Conservation (phyloP, 768 basidiomycete species). For the Clitopilus hobsonii region DNA sequence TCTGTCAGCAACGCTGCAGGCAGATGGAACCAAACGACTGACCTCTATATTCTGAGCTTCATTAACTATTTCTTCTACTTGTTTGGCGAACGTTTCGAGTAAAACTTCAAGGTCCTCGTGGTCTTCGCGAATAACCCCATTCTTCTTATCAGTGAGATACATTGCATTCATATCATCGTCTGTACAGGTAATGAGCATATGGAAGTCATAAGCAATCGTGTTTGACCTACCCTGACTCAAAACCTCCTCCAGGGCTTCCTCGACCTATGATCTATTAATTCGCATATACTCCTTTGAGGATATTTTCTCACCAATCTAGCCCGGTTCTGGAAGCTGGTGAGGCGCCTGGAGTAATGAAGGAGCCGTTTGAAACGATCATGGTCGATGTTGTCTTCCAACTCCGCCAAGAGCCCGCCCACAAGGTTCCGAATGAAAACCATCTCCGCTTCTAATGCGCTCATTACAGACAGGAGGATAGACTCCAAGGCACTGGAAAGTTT, state of each 20-base stretch:
- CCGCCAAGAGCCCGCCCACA: constrained; percentile 84
- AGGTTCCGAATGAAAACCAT: constrained; percentile 92
- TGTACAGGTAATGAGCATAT: constrained; percentile 22
- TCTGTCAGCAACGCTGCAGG: too few relatives aligned
- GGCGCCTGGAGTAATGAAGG: constrained; percentile 85
- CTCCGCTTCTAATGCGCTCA: constrained; percentile 92
- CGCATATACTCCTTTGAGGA: not conserved
- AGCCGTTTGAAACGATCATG: constrained; percentile 90
- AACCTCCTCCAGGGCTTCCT: constrained; percentile 88
- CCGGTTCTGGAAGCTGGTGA: constrained; percentile 87
- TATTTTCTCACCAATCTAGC: constrained; percentile 63
- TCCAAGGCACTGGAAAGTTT: constrained; percentile 73
- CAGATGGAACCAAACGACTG: constrained; percentile 19
- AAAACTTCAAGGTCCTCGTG: constrained; percentile 93
- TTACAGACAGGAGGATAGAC: constrained; percentile 85
- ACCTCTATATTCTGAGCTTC: constrained; percentile 88
- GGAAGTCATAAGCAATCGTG: not conserved
- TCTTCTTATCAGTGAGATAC: constrained; percentile 88
- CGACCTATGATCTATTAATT: constrained; percentile 47
- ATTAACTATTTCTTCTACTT: constrained; percentile 94
- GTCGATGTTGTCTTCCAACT: constrained; percentile 93
- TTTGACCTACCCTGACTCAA: constrained; percentile 68
- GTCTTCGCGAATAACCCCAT: constrained; percentile 60
- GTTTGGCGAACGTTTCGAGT: constrained; percentile 93
- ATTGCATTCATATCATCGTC: constrained; percentile 94